phyloP scores from a whole-genome alignment of 306 rosid genomes.

The Pachyrhizus erosus region DNA sequence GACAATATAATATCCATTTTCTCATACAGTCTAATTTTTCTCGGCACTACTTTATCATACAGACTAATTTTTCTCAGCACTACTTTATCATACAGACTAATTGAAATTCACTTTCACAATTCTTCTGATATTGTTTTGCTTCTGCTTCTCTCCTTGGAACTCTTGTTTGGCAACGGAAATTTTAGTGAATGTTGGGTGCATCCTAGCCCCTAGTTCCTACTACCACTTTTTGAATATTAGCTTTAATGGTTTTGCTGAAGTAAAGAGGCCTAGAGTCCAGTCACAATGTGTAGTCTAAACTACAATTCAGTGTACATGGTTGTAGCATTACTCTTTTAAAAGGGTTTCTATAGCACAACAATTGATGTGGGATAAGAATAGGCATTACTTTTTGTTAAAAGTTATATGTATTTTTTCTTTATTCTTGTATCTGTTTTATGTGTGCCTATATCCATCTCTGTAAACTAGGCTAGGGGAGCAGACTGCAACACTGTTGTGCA shows the following conservation, averaged over 20 bases:
- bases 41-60: neutral
- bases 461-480: no score
- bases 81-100: neutral
- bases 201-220: neutral
- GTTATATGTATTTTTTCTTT: no score
- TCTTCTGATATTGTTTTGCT: constrained; percentile 1
- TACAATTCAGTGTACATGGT: neutral
- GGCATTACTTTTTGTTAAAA: no score
- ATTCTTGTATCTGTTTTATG: no score
- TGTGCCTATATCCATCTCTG: no score
- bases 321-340: neutral
- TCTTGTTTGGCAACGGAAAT: neutral
- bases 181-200: neutral
- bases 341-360: neutral
- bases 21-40: neutral
- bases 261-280: constrained; percentile 13
- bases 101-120: neutral
- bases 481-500: no score
- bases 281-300: constrained; percentile 11
- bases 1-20: neutral
- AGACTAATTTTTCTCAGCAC: constrained; percentile 1
- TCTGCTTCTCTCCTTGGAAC: neutral
- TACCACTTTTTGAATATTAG: neutral
- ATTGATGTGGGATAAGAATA: constrained; percentile 25
- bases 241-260: neutral